phyloP scores from a whole-genome alignment of 1,284 basidiomycete genomes.

The Microbotryum saponariae region DNA sequence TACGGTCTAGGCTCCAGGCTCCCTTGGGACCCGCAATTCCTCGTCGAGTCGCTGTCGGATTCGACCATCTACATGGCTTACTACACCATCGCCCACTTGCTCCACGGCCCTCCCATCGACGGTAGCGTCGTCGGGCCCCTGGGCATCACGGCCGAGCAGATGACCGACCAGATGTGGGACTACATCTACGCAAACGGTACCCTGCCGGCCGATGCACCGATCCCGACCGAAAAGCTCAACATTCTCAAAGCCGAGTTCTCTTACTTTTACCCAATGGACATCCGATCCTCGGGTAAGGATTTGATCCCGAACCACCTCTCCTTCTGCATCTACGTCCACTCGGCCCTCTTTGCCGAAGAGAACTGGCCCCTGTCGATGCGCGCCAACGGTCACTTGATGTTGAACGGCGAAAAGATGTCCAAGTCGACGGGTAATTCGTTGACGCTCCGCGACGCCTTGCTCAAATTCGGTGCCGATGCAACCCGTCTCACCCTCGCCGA shows the following conservation, averaged over 20 bases:
- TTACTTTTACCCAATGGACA: slow-evolving; percentile 98
- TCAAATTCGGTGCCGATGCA: slow-evolving; percentile 88
- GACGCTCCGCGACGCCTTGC: slow-evolving; percentile 66
- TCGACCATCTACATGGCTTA: slow-evolving; percentile 99
- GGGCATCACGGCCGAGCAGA: slow-evolving; percentile 77
- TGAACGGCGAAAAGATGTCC: slow-evolving; percentile 99
- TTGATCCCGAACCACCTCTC: slow-evolving; percentile 94
- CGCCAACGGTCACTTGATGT: slow-evolving; percentile 91
- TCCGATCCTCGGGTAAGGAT: slow-evolving; percentile 98
- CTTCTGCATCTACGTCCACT: slow-evolving; percentile 90
- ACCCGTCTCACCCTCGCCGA: slow-evolving; percentile 88
- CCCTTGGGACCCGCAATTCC: slow-evolving; percentile 93
- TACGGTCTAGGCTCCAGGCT: slow-evolving; percentile 94
- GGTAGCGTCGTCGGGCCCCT: slow-evolving; percentile 74
- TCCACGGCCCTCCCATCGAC: slow-evolving; percentile 72
- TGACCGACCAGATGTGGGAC: slow-evolving; percentile 98
- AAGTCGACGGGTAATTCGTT: slow-evolving; percentile 90
- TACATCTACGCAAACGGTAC: slow-evolving; percentile 75
- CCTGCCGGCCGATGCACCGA: slow-evolving; percentile 58
- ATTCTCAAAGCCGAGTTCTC: slow-evolving; percentile 77
- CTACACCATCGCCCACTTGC: slow-evolving; percentile 85
- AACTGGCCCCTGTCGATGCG: slow-evolving; percentile 91
- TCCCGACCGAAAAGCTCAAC: slow-evolving; percentile 71
- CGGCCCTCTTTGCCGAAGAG: slow-evolving; percentile 85
- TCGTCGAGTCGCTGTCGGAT: slow-evolving; percentile 94